Base-by-base conservation (phyloP, 768 basidiomycete species). In the Pisolithus microcarpus region DNA sequence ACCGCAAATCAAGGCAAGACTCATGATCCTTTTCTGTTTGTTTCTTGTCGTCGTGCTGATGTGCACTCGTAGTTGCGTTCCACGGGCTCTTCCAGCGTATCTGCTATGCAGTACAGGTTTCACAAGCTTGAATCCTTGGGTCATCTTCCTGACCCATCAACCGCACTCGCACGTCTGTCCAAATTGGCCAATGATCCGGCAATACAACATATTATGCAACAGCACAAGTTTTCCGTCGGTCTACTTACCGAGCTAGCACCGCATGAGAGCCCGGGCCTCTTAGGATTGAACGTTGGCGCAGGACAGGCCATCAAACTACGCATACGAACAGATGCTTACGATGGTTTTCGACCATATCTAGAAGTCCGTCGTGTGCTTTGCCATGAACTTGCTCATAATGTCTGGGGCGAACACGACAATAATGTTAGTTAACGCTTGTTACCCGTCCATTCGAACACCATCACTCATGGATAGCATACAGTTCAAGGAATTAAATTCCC, bases 401-500 rank as follows among this genome's bases (percentile, higher is more conserved):
- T 85, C 0, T 85, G 81, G 78, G 71, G 78, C 4, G 79, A 82
- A 54, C 87, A 90, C 57, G 82, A 85, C 58, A 74, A 87, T 46
- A 79, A 86, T 54, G 87, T 87, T 54, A 61, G 84, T 8, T 19
- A 19, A 43, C 11, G 34, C 34, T 34, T 4, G 23, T n/a, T 13
- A 7, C 16, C 21, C 38, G 11, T 21, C n/a, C 11, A 15, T 15
- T 34, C 34, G 34, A 34, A 34, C 15, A 21, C 39, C 7, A 40
- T 19, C 18, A 7, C n/a, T 40, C 39, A 21, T n/a, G 19, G n/a
- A 19, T 19, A 18, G n/a, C 19, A 5, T n/a, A 9, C 51, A 84
- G 88, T 90, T 90, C 64, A 89, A 87, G 60, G 75, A 78, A 52
- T 70, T 90, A 5, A 87, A 89, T 61, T 87, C 86, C 1, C 71